Evolutionary conservation across 768 basidiomycete species (phyloP).

Genomic region (Panellus pusillus): DNA sequence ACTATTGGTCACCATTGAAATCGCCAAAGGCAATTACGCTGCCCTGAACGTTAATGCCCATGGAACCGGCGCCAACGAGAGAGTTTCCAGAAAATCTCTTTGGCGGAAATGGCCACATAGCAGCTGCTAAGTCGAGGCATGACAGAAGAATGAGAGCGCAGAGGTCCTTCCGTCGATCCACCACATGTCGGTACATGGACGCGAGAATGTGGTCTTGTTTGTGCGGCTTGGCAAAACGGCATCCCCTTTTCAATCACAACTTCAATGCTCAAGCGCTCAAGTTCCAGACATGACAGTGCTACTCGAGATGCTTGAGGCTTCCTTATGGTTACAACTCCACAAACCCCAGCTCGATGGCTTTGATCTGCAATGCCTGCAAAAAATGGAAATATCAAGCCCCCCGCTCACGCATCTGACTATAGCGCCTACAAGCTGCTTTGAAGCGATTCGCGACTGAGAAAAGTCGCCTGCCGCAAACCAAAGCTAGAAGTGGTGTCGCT

Average conservation of each 20-base stretch:
- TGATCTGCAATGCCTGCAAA: slow-evolving; percentile 34
- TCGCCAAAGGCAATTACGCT: slow-evolving; percentile 90
- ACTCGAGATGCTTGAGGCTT: no score
- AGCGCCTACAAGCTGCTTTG: slow-evolving; percentile 37
- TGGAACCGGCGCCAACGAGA: slow-evolving; percentile 73
- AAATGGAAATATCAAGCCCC: not conserved
- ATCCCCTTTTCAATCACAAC: not conserved
- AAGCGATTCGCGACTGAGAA: slow-evolving; percentile 29
- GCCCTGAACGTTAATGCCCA: slow-evolving; percentile 73
- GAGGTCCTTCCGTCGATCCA: slow-evolving; percentile 16
- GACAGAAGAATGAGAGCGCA: slow-evolving; percentile 8
- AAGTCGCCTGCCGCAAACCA: slow-evolving; percentile 44
- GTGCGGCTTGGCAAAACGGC: not conserved
- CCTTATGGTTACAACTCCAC: not conserved
- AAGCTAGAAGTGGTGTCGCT: slow-evolving; percentile 25
- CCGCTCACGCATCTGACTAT: not conserved
- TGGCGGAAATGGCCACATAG: slow-evolving; percentile 82
- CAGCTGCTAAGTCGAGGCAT: slow-evolving; percentile 14
- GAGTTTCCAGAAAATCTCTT: slow-evolving; percentile 84
- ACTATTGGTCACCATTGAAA: slow-evolving; percentile 97
- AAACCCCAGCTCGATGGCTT: slow-evolving; percentile 33
- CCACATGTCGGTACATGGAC: slow-evolving; percentile 22
- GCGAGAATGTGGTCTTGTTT: not conserved
- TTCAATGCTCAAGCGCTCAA: not conserved
- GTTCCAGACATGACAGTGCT: no score